phyloP scores from a whole-genome alignment of 306 rosid genomes.

The Purshia tridentata region DNA sequence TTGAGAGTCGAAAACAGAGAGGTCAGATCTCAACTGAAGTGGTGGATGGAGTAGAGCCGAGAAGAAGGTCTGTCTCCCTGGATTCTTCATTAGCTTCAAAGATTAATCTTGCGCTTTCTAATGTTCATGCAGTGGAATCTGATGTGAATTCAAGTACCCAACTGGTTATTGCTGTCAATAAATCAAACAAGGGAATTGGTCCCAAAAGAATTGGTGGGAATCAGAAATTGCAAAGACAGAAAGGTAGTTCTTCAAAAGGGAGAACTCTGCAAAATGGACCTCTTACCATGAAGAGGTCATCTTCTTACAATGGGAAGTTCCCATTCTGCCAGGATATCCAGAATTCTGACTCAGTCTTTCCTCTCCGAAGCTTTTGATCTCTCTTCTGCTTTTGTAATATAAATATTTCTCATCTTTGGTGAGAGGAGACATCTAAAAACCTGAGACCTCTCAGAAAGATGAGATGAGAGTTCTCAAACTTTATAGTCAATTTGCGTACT shows the following conservation, averaged over 20 bases:
- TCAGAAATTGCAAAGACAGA: slow-evolving; percentile 30
- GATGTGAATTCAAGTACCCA: slow-evolving; percentile 25
- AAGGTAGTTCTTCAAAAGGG: slow-evolving; percentile 46
- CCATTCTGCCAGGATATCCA: slow-evolving; percentile 35
- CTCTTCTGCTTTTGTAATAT: neutral
- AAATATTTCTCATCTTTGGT: too few species aligned
- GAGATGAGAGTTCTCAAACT: slow-evolving; percentile 37
- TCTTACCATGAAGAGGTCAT: slow-evolving; percentile 61
- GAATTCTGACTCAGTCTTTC: slow-evolving; percentile 37
- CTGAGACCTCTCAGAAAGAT: slow-evolving; percentile 39
- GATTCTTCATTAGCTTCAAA: slow-evolving; percentile 48
- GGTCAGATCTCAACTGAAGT: slow-evolving; percentile 19
- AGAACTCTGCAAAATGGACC: slow-evolving; percentile 37
- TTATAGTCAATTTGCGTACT: neutral
- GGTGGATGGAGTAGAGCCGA: slow-evolving; percentile 12
- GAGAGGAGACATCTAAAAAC: slow-evolving; percentile 6
- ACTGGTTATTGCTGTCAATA: neutral
- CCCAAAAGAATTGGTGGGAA: slow-evolving; percentile 35
- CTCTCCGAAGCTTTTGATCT: slow-evolving; percentile 43
- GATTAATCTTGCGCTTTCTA: slow-evolving; percentile 34
- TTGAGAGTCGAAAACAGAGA: slow-evolving; percentile 14
- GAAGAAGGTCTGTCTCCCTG: slow-evolving; percentile 66
- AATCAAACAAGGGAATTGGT: neutral
- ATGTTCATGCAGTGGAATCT: slow-evolving; percentile 13
- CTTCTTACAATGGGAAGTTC: slow-evolving; percentile 57